These are phyloP conservation scores for Fusarium poae DNA, from an alignment of 2,329 filamentous ascomycete species.

Conservation along the genomic window DNA sequence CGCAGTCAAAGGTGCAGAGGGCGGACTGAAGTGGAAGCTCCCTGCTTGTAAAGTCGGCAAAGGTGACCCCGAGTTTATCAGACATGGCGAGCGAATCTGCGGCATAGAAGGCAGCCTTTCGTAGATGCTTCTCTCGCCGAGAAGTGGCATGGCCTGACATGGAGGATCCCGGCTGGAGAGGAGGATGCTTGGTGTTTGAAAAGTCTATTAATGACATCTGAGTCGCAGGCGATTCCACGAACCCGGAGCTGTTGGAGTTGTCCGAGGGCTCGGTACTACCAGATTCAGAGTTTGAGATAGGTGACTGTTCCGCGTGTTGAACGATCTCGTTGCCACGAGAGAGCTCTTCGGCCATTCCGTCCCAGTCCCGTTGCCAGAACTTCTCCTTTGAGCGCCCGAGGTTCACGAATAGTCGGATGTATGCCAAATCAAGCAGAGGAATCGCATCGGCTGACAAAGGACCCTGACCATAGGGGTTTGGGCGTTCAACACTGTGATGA, in stretches of 20 bases:
- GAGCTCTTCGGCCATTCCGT: slow-evolving; percentile 89
- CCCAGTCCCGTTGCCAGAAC: slow-evolving; percentile 94
- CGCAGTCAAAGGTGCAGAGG: slow-evolving; percentile 93
- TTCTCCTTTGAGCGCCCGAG: slow-evolving; percentile 92
- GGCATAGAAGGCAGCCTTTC: slow-evolving; percentile 95
- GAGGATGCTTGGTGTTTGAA: slow-evolving; percentile 55
- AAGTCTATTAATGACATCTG: slow-evolving; percentile 64
- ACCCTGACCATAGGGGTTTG: slow-evolving; percentile 84
- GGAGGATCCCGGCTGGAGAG: slow-evolving; percentile 43
- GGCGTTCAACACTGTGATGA: slow-evolving; percentile 84
- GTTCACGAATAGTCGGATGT: slow-evolving; percentile 92
- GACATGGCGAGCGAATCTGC: slow-evolving; percentile 92
- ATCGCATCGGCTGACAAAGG: slow-evolving; percentile 92
- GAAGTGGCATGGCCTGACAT: slow-evolving; percentile 64
- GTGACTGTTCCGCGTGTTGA: slow-evolving; percentile 76
- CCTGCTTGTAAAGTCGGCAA: slow-evolving; percentile 84
- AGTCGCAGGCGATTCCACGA: slow-evolving; percentile 65
- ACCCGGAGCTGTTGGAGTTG: slow-evolving; percentile 61
- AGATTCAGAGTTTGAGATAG: slow-evolving; percentile 63
- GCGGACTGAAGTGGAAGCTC: slow-evolving; percentile 92
- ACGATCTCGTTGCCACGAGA: slow-evolving; percentile 81
- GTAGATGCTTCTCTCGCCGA: slow-evolving; percentile 86
- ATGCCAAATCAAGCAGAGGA: slow-evolving; percentile 89
- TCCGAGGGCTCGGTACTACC: slow-evolving; percentile 61
- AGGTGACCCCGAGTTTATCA: slow-evolving; percentile 86